A percentile compares a stretch with the other conserved stretches of the same genome.
Conservation (phyloP, 495 filamentous ascomycete genomes). For the Xylaria castorea region DNA sequence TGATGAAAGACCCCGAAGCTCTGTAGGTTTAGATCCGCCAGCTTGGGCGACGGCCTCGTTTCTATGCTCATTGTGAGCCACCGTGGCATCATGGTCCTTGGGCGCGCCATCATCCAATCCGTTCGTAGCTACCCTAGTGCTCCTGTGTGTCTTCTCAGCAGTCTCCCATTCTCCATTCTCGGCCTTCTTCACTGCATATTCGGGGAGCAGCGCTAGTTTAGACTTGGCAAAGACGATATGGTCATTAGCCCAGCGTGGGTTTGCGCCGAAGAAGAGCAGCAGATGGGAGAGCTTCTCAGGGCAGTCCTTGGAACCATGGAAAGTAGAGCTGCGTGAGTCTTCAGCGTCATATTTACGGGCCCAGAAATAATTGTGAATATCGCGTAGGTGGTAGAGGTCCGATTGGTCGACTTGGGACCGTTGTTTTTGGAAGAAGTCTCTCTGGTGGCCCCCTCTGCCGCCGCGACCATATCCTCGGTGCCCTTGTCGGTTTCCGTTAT, state of each 20-base stretch:
- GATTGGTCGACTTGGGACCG: slow-evolving; percentile 1
- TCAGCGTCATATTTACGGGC: not conserved
- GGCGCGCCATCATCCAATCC: slow-evolving; percentile 17
- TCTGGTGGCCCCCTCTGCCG: slow-evolving; percentile 34
- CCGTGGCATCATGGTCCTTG: slow-evolving; percentile 17
- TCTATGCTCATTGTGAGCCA: not conserved
- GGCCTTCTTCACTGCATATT: slow-evolving; percentile 33
- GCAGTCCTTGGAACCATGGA: slow-evolving; percentile 29
- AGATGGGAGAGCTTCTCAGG: slow-evolving; percentile 28
- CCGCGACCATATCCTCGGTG: slow-evolving; percentile 29
- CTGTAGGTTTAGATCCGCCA: not conserved
- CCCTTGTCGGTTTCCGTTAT: slow-evolving; percentile 30
- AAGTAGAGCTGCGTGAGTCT: slow-evolving; percentile 17
- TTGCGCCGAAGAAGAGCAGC: slow-evolving; percentile 29
- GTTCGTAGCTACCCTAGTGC: not conserved
- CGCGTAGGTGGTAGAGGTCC: slow-evolving; percentile 18
- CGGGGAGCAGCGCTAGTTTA: slow-evolving; percentile 33
- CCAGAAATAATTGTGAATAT: slow-evolving; percentile 30
- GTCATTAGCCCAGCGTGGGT: slow-evolving; percentile 35
- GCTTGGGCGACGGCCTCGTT: not conserved
- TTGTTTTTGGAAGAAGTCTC: slow-evolving; percentile 32
- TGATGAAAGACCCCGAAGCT: not conserved
- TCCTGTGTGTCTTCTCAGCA: not conserved
- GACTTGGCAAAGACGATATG: slow-evolving; percentile 38
- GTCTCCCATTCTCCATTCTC: slow-evolving; percentile 34